A percentile compares a stretch with the other conserved stretches of the same genome.
phyloP scores from a whole-genome alignment of 306 rosid species.

The Corylus americana region DNA sequence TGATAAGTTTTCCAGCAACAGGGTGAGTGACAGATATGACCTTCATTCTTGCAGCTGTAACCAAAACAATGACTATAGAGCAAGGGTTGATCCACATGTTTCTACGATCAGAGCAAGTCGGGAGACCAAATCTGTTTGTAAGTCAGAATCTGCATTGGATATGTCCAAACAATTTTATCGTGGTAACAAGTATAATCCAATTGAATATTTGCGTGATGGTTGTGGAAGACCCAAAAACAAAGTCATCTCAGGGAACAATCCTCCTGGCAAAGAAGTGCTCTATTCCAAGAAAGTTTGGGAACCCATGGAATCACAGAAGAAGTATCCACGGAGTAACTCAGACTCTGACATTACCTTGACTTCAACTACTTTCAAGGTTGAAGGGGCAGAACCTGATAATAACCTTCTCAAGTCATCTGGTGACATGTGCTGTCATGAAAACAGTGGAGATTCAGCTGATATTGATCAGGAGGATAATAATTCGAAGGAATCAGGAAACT shows the following conservation, averaged over 20 bases:
- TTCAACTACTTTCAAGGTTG: constrained; percentile 44
- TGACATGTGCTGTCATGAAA: constrained; percentile 31
- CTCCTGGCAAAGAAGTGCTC: constrained; percentile 59
- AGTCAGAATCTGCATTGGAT: constrained; percentile 62
- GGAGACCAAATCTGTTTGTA: constrained; percentile 58
- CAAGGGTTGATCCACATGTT: constrained; percentile 64
- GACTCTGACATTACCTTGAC: constrained; percentile 64
- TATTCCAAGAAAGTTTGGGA: constrained; percentile 93
- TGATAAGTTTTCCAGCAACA: constrained; percentile 65
- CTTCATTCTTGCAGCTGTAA: constrained; percentile 76
- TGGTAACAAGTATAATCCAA: constrained; percentile 56
- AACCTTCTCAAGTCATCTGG: constrained; percentile 48
- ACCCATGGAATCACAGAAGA: constrained; percentile 76
- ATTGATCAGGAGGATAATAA: constrained; percentile 44
- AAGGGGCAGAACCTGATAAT: constrained; percentile 44
- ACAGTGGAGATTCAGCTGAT: constrained; percentile 36
- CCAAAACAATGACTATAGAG: constrained; percentile 61
- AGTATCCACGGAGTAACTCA: constrained; percentile 66
- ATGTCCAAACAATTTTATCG: constrained; percentile 68
- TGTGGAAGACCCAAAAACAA: constrained; percentile 73
- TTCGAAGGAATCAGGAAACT: constrained; percentile 48
- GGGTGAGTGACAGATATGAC: constrained; percentile 63
- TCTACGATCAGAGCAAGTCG: constrained; percentile 48
- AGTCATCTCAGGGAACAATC: constrained; percentile 48
- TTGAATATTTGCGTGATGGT: constrained; percentile 60